Percentiles rank a stretch among this genome's conserved stretches.
phyloP scores from a whole-genome alignment of 148 eudicot species.

The Hydrangea macrophylla region DNA sequence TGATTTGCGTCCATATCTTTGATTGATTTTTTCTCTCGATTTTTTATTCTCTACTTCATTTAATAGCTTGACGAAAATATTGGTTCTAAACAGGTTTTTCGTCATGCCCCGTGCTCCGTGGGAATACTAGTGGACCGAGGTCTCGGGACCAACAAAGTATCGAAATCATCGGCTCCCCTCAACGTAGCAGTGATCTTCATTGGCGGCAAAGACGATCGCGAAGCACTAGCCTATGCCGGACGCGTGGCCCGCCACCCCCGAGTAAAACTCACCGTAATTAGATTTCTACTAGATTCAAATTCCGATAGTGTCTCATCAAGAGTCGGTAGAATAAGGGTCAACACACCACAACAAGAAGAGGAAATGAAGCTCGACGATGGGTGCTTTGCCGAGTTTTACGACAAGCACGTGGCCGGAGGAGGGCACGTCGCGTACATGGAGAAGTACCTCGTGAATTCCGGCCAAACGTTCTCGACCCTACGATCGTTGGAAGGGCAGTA shows the following conservation, averaged over 20 bases:
- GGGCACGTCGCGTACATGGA: constrained; percentile 82
- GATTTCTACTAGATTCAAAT: constrained; percentile 63
- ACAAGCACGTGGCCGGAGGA: constrained; percentile 62
- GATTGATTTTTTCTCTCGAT: too few species aligned
- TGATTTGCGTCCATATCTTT: too few species aligned
- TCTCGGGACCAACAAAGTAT: constrained; percentile 48
- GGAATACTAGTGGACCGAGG: constrained; percentile 89
- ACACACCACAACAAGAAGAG: constrained; percentile 73
- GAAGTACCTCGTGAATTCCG: constrained; percentile 74
- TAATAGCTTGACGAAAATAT: background rate
- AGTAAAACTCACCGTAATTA: constrained; percentile 73
- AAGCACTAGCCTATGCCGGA: constrained; percentile 72
- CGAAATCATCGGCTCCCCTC: constrained; percentile 35
- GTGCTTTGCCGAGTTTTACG: constrained; percentile 80
- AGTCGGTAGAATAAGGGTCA: constrained; percentile 29
- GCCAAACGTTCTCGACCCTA: constrained; percentile 75
- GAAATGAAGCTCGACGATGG: constrained; percentile 88
- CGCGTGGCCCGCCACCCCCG: constrained; percentile 70
- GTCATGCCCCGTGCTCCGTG: constrained; percentile 81
- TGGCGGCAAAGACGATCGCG: constrained; percentile 93
- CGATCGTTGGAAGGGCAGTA: constrained; percentile 71
- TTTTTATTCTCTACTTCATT: too few species aligned
- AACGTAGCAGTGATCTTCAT: constrained; percentile 74
- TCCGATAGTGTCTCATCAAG: constrained; percentile 36
- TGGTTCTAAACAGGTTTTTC: constrained; percentile 45